A percentile compares a stretch with the other conserved stretches of the same genome.
Conservation (phyloP, 106 monocot species). For the Posidonia australis region DNA sequence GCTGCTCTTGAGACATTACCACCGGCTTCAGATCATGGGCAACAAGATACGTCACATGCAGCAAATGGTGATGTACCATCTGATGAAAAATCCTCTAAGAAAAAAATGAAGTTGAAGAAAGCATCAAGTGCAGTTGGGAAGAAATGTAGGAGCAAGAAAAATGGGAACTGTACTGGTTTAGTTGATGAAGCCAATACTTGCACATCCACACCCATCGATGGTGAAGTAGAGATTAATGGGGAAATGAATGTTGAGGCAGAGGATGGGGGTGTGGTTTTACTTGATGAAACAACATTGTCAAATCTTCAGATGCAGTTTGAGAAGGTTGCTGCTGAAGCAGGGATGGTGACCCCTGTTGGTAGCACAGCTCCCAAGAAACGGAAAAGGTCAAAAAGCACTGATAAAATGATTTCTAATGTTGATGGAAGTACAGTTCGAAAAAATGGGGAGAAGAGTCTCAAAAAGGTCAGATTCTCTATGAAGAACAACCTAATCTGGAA, state of each 20-base stretch:
- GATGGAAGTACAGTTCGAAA: constrained; percentile 18
- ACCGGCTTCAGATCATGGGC: background rate
- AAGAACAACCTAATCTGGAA: constrained; percentile 94
- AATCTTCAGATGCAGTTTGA: constrained; percentile 93
- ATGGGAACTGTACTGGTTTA: background rate
- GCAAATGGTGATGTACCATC: constrained; percentile 1
- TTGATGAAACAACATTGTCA: constrained; percentile 53
- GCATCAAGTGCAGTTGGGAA: constrained; percentile 9
- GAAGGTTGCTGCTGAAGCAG: constrained; percentile 72
- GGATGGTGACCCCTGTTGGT: constrained; percentile 32
- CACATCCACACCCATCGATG: constrained; percentile 1
- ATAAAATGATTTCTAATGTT: constrained; percentile 1
- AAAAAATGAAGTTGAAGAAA: constrained; percentile 48
- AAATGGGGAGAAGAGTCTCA: constrained; percentile 48
- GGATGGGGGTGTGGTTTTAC: constrained; percentile 17
- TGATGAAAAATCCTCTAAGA: constrained; percentile 29
- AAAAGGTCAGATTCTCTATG: constrained; percentile 90
- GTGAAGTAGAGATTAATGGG: background rate
- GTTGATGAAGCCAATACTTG: background rate
- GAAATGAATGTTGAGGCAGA: constrained; percentile 3
- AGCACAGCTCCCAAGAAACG: constrained; percentile 37
- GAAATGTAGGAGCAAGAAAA: constrained; percentile 26
- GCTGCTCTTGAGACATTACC: background rate
- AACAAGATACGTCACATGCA: background rate
- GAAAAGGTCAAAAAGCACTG: constrained; percentile 35